Conservation (phyloP, 1,284 basidiomycete genomes). For the Microbotryum silenes-acaulis region DNA sequence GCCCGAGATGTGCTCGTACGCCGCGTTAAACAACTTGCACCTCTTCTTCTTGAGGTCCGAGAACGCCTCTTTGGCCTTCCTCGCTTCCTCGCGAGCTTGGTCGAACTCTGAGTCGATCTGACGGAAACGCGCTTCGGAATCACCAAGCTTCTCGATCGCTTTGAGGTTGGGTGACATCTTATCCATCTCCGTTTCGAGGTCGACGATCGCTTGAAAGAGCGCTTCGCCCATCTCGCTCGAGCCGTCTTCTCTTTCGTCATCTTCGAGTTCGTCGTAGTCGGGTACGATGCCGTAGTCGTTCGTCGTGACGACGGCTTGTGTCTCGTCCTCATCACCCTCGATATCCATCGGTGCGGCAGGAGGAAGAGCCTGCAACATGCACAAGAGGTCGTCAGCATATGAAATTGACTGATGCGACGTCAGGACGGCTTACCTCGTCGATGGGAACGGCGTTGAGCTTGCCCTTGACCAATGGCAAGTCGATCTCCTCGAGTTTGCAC, state of each 20-base stretch:
- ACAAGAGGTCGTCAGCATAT: background rate
- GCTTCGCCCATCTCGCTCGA: conserved; percentile 60
- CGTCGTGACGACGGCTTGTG: conserved; percentile 61
- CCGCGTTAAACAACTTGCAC: conserved; percentile 87
- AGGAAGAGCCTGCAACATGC: conserved; percentile 7
- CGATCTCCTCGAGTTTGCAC: conserved; percentile 88
- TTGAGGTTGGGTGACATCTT: conserved; percentile 94
- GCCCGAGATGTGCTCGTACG: conserved; percentile 91
- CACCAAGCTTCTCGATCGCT: conserved; percentile 88
- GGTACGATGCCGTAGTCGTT: conserved; percentile 85
- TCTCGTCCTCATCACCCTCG: conserved; percentile 69
- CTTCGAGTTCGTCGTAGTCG: conserved; percentile 70
- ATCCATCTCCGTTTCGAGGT: conserved; percentile 75
- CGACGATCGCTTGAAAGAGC: conserved; percentile 67
- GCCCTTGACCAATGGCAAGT: conserved; percentile 68
- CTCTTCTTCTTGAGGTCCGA: conserved; percentile 75
- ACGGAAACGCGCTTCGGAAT: conserved; percentile 63
- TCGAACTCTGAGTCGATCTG: conserved; percentile 53
- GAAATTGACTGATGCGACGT: conserved; percentile 30
- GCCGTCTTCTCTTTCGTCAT: conserved; percentile 72
- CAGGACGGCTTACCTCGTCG: conserved; percentile 60
- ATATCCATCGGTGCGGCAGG: conserved; percentile 62
- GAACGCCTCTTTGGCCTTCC: conserved; percentile 80
- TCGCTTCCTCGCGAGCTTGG: conserved; percentile 63
- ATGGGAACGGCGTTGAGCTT: conserved; percentile 80